Conservation (phyloP, 2,329 filamentous ascomycete species). For the Ophiostoma ulmi region DNA sequence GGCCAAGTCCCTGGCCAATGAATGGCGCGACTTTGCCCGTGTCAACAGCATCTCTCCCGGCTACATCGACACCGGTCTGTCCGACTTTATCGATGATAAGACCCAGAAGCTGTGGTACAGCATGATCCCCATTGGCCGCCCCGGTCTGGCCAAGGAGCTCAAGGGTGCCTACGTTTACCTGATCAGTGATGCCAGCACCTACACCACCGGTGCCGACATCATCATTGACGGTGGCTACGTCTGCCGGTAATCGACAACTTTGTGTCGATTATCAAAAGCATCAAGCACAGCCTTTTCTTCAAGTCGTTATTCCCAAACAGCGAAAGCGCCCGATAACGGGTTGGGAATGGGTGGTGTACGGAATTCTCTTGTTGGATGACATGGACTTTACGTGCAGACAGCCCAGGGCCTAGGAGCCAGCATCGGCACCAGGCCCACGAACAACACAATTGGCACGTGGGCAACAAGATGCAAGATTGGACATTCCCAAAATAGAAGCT, state of each 20-base stretch:
- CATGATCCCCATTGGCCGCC: conserved; percentile 78
- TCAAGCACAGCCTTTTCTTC: not conserved
- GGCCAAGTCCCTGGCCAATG: conserved; percentile 66
- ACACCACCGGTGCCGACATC: conserved; percentile 71
- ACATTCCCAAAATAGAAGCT: not conserved
- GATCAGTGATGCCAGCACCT: conserved; percentile 74
- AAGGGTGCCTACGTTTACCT: conserved; percentile 81
- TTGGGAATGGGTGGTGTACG: conserved; percentile 13
- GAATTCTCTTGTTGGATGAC: not conserved
- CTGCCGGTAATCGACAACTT: conserved; percentile 37
- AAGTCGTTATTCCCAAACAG: conserved; percentile 3
- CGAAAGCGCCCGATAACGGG: not conserved
- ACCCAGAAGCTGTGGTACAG: conserved; percentile 69
- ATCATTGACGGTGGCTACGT: conserved; percentile 71
- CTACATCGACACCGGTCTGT: conserved; percentile 71
- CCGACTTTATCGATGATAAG: conserved; percentile 57
- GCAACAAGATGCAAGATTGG: not conserved
- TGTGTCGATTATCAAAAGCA: no score
- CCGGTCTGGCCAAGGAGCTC: conserved; percentile 67
- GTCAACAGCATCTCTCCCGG: conserved; percentile 69
- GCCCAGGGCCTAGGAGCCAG: not conserved
- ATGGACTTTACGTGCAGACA: not conserved
- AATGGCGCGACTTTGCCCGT: conserved; percentile 71
- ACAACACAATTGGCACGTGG: conserved; percentile 5
- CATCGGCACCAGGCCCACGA: not conserved